Evolutionary conservation across 768 basidiomycete genomes (phyloP), one percentile per base, ranked within the genome.

Genomic region (Mycena galopus): DNA sequence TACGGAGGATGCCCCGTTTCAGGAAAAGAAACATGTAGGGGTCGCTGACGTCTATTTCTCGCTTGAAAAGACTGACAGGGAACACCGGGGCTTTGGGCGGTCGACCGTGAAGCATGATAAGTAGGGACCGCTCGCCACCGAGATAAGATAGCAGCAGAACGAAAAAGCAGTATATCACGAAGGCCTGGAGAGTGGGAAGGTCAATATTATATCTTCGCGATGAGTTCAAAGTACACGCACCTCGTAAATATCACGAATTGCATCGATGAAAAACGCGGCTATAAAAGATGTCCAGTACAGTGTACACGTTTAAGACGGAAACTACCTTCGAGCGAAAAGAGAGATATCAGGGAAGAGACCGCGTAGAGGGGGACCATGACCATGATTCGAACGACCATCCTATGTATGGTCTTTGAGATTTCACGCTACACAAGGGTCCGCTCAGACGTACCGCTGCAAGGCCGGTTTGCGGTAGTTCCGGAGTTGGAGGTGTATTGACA

Each of bases 241-340:
- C 88, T 99, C 98, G 81, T 99, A 99, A 19, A 99, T 89, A 81
- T 99, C 98, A 51, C 98, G 89, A 71, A 99, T 86, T 19, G 90
- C 96, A 80, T 99, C 98, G 71, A 99, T 97, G 72, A 98, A 92
- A 84, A 98, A 98, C 0, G 98, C 98, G 2, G 94, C 96, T 73
- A 39, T 10, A 47, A 30, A 55, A 58, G 1, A 39, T 5, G 39
- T 61, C 21, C n/a, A 59, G 27, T 29, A 44, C 2, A 2, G 7
- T 50, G 8, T n/a, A 8, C 32, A 10, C 11, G n/a, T 0, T 3
- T 23, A 37, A 55, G 39, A 44, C 4, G 16, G 11, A 33, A 42
- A 42, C 25, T 6, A 70, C 73, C 65, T 79, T 97, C 94, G 65
- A 98, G 85, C 0, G 96, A 98, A 84, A 96, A 95, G 47, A 99